Conservation (phyloP, 257 asterid genomes). For the Nicotiana noctiflora region DNA sequence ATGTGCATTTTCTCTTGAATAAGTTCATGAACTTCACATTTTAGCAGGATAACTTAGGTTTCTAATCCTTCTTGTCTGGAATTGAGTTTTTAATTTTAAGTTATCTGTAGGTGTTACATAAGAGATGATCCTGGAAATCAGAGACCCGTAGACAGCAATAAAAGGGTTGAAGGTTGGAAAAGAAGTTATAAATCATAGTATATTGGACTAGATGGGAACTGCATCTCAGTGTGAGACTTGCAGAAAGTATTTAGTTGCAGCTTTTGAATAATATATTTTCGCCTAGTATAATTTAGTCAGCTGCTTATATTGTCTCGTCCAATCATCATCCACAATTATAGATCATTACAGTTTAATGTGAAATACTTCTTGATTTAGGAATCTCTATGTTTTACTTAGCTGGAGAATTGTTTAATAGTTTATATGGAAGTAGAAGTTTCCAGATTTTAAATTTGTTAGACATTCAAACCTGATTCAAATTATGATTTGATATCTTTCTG, state of each 20-base stretch:
- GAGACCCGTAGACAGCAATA: not conserved
- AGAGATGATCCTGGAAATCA: not conserved
- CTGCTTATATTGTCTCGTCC: not conserved
- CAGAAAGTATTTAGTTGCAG: not conserved
- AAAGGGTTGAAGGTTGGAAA: not conserved
- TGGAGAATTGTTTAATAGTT: not conserved
- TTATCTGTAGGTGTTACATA: not conserved
- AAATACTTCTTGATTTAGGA: constrained; percentile 1
- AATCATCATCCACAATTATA: not conserved
- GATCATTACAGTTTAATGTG: not conserved
- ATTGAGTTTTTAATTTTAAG: not conserved
- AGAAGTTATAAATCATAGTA: not conserved
- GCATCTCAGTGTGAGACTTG: not conserved
- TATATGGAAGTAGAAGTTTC: not conserved
- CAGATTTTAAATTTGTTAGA: not conserved
- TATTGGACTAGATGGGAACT: not conserved
- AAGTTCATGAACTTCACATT: not conserved
- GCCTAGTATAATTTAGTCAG: not conserved
- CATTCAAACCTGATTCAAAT: not conserved
- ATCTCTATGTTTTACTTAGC: not conserved
- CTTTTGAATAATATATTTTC: not conserved
- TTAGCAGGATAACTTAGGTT: not conserved
- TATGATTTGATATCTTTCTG: not conserved
- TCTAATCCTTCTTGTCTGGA: not conserved
- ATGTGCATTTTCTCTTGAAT: not conserved